phyloP scores from a whole-genome alignment of 2,329 filamentous ascomycete genomes.

The Chaetomiaceae sp. region DNA sequence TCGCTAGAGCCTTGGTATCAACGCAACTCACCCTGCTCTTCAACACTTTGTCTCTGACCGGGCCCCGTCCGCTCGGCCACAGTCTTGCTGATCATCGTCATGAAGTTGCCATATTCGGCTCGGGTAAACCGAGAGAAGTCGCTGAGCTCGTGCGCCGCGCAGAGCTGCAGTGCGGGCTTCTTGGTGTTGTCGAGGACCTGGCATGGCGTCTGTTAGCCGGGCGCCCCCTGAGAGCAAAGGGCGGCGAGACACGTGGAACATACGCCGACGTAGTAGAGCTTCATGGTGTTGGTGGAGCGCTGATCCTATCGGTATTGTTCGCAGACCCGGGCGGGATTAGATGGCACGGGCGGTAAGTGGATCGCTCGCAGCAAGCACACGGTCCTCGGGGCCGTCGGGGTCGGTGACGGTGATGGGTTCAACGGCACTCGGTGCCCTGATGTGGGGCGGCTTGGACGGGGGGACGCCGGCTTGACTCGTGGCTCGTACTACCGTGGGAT shows the following conservation, averaged over 20 bases:
- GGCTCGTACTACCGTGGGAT: background rate
- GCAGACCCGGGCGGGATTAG: background rate
- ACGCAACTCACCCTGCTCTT: constrained; percentile 62
- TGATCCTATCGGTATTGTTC: background rate
- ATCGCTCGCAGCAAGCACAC: constrained; percentile 1
- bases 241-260: constrained; percentile 35
- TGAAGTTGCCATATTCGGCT: constrained; percentile 59
- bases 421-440: background rate
- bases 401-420: constrained; percentile 13
- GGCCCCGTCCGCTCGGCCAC: constrained; percentile 77
- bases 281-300: constrained; percentile 58
- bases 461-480: background rate
- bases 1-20: background rate
- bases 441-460: constrained; percentile 14
- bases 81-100: constrained; percentile 81
- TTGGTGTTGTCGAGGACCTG: constrained; percentile 25
- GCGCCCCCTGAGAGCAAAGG: background rate
- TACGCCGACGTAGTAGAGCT: constrained; percentile 85
- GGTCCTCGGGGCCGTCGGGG: constrained; percentile 1
- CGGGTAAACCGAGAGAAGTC: constrained; percentile 26
- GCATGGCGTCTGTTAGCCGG: constrained; percentile 13
- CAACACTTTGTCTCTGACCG: constrained; percentile 80
- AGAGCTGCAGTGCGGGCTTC: constrained; percentile 25
- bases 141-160: constrained; percentile 29
- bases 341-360: constrained; percentile 3